phyloP scores from a whole-genome alignment of 768 basidiomycete genomes.

The Russula virescens region DNA sequence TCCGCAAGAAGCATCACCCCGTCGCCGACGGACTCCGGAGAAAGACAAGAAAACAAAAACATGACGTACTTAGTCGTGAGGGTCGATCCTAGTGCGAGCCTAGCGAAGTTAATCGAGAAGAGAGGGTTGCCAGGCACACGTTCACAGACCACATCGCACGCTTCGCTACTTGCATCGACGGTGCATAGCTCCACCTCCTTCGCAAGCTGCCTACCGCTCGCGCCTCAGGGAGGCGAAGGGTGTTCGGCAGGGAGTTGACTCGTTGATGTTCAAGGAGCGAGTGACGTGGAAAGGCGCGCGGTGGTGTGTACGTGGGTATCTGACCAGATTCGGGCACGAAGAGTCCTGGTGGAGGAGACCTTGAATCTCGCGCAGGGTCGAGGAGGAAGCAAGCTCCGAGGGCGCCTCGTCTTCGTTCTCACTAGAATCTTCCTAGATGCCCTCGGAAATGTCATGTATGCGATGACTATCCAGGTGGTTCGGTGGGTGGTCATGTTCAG shows the following conservation, averaged over 20 bases:
- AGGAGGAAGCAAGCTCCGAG: not conserved
- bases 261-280: not conserved
- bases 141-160: slow-evolving; percentile 52
- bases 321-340: slow-evolving; percentile 13
- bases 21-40: not conserved
- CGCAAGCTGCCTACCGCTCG: slow-evolving; percentile 11
- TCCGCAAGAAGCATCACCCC: no score
- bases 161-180: slow-evolving; percentile 25
- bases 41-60: not conserved
- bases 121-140: slow-evolving; percentile 68
- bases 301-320: slow-evolving; percentile 15
- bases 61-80: slow-evolving; percentile 45
- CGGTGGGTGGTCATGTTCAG: slow-evolving; percentile 26
- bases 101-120: slow-evolving; percentile 78
- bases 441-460: slow-evolving; percentile 28
- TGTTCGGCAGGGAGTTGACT: not conserved
- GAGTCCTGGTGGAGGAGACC: slow-evolving; percentile 31
- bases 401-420: slow-evolving; percentile 7
- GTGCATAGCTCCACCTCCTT: slow-evolving; percentile 22
- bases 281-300: slow-evolving; percentile 27
- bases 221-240: not conserved
- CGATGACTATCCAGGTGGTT: slow-evolving; percentile 37
- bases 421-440: slow-evolving; percentile 12
- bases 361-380: slow-evolving; percentile 24
- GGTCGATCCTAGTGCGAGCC: slow-evolving; percentile 59